A percentile compares a stretch with the other conserved stretches of the same genome.
These are phyloP conservation scores for Colletotrichum zoysiae DNA, from an alignment of 2,329 filamentous ascomycete genomes.

Conservation along the genomic window DNA sequence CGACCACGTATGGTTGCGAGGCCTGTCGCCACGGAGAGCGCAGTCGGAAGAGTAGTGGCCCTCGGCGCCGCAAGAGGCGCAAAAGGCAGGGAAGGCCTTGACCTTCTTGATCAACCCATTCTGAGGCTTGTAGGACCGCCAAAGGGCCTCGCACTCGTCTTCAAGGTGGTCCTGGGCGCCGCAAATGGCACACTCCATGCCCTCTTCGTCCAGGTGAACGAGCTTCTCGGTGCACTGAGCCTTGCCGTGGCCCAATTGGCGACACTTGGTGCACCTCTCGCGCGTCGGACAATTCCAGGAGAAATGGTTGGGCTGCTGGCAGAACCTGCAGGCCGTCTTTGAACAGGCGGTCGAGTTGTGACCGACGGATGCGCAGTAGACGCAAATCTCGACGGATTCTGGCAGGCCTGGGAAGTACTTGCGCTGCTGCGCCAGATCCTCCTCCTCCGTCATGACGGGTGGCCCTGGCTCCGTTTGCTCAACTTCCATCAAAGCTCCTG, in stretches of 20 bases:
- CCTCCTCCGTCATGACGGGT: constrained; percentile 43
- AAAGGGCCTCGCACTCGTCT: constrained; percentile 69
- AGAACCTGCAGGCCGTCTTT: constrained; percentile 61
- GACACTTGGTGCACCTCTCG: constrained; percentile 69
- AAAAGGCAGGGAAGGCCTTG: constrained; percentile 62
- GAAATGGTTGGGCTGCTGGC: constrained; percentile 60
- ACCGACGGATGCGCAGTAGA: constrained; percentile 63
- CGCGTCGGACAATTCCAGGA: constrained; percentile 64
- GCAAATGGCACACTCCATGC: constrained; percentile 72
- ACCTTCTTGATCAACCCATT: constrained; percentile 61
- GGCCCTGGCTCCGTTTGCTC: constrained; percentile 27
- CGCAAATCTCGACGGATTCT: constrained; percentile 60
- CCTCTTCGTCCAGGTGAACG: constrained; percentile 63
- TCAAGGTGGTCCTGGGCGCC: constrained; percentile 68
- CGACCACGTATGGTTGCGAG: constrained; percentile 64
- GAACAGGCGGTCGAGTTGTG: constrained; percentile 63
- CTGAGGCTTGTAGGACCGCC: constrained; percentile 66
- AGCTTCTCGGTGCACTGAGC: constrained; percentile 69
- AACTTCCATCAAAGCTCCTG: constrained; percentile 12
- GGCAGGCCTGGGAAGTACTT: constrained; percentile 66
- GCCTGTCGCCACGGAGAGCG: constrained; percentile 44
- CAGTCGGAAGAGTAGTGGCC: constrained; percentile 72
- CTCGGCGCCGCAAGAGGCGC: constrained; percentile 66
- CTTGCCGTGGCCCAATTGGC: constrained; percentile 69
- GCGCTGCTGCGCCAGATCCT: constrained; percentile 55